Evolutionary conservation across 805 yeast species (phyloP), one percentile per base, ranked within the genome.

Genomic region (Wickerhamiella lipophila): DNA sequence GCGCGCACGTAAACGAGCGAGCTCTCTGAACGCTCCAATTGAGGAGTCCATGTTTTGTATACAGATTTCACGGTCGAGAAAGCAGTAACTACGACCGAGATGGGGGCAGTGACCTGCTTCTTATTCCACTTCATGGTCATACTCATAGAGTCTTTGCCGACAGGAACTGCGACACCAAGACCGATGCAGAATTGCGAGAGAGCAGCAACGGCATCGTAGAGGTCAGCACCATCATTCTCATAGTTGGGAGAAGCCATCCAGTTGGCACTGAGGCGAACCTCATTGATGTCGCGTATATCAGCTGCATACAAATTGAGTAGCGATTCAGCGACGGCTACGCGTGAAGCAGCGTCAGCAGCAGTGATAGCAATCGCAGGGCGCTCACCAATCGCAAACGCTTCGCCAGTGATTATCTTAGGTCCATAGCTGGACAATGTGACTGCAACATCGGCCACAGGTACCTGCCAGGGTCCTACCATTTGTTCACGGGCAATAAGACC

Each of bases 401-500:
- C 99, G 72, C 99, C 99, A n/a, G 94, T 81, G 53, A 80, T 65
- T 46, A 82, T 64, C 5, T 73, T 71, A 47, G 78, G 82, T 61
- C 96, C 96, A 46, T 86, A 72, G 1, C 96, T 83, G 0, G 96
- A 81, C 52, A 83, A 82, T 21, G 97, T 88, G 48, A 92, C 96
- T 68, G 95, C 97, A 49, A 88, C 96, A 63, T 92, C 97, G 15
- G 97, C 92, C 27, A 92, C 97, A 44, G 99, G 98, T 8, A 83
- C 92, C 72, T 92, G 99, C 97, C 97, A 92, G 62, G 97, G 97
- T 35, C 98, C 98, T 52, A 92, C 97, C 80, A 88, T 80, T 70
- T 92, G 98, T 65, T 92, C 98, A 64, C 98, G 80, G 60, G 94
- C 97, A 53, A 92, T 81, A 58, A 92, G 75, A 49, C 98, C 98